These are phyloP conservation scores for Candida hungchunana DNA, from an alignment of 805 yeast genomes.

Conservation along the genomic window DNA sequence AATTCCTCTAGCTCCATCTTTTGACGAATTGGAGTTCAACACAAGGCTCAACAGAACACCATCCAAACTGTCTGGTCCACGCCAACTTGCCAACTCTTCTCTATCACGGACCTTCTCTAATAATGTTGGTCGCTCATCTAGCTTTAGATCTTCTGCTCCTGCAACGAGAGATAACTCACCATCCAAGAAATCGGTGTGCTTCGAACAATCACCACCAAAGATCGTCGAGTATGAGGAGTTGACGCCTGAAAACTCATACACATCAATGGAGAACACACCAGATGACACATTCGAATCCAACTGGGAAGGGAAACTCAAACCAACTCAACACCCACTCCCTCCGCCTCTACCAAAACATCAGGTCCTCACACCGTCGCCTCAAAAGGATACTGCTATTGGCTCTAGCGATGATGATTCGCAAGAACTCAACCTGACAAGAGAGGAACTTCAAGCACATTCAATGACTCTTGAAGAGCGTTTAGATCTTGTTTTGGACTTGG, in stretches of 20 bases:
- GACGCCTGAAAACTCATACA: constrained; percentile 24
- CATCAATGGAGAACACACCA: constrained; percentile 16
- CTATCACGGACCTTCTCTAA: constrained; percentile 20
- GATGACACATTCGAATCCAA: constrained; percentile 21
- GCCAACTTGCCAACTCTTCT: constrained; percentile 23
- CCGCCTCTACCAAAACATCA: constrained; percentile 33
- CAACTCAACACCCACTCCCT: constrained; percentile 32
- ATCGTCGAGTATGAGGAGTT: constrained; percentile 31
- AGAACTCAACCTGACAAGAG: constrained; percentile 27
- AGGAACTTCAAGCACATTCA: constrained; percentile 23
- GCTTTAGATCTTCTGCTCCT: constrained; percentile 12
- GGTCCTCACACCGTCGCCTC: constrained; percentile 19
- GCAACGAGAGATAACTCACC: constrained; percentile 28
- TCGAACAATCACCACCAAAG: constrained; percentile 36
- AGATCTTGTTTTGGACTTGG: constrained; percentile 35
- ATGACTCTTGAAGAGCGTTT: constrained; percentile 41
- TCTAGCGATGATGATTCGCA: constrained; percentile 26
- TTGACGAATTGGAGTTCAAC: constrained; percentile 32
- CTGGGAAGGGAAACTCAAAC: constrained; percentile 24
- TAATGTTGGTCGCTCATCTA: constrained; percentile 14
- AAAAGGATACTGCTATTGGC: constrained; percentile 23
- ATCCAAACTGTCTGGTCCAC: constrained; percentile 29
- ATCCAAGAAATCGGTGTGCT: constrained; percentile 35
- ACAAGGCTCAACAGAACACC: constrained; percentile 26
- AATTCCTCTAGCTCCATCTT: constrained; percentile 26